Conservation (phyloP, 768 basidiomycete species). For the Strobilomyces confusus region DNA sequence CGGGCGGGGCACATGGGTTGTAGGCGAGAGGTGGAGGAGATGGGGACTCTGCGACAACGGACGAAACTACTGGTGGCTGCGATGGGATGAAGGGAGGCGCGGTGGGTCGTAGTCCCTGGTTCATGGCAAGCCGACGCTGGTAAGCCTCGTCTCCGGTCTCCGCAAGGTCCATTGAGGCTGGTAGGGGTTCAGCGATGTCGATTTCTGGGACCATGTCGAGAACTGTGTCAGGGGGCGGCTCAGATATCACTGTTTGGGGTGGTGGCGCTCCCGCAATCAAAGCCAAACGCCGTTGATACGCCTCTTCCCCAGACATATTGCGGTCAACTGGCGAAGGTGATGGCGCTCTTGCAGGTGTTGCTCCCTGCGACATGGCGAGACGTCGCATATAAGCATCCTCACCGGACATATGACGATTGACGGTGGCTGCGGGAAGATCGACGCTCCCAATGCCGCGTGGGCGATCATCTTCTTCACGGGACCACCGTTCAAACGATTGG, state of each 20-base stretch:
- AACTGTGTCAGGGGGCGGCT: conserved; percentile 17
- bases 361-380: conserved; percentile 58
- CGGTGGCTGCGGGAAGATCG: conserved; percentile 31
- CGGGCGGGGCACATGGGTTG: conserved; percentile 65
- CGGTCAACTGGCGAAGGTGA: conserved; percentile 39
- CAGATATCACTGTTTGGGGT: conserved; percentile 19
- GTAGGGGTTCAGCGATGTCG: conserved; percentile 1
- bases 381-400: conserved; percentile 82
- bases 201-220: conserved; percentile 11
- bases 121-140: conserved; percentile 58
- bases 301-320: conserved; percentile 70
- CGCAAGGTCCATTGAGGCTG: conserved; percentile 9
- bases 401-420: conserved; percentile 55
- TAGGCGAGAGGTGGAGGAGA: conserved; percentile 58
- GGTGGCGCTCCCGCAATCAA: conserved; percentile 44
- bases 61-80: conserved; percentile 20
- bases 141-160: conserved; percentile 70
- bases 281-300: conserved; percentile 70
- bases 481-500: conserved; percentile 49
- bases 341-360: conserved; percentile 15
- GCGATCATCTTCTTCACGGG: conserved; percentile 47
- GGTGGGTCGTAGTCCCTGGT: conserved; percentile 33
- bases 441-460: conserved; percentile 23
- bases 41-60: conserved; percentile 23
- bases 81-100: conserved; percentile 28